Conservation (phyloP, 2,329 filamentous ascomycete species). For the Keithomyces neogunnii region DNA sequence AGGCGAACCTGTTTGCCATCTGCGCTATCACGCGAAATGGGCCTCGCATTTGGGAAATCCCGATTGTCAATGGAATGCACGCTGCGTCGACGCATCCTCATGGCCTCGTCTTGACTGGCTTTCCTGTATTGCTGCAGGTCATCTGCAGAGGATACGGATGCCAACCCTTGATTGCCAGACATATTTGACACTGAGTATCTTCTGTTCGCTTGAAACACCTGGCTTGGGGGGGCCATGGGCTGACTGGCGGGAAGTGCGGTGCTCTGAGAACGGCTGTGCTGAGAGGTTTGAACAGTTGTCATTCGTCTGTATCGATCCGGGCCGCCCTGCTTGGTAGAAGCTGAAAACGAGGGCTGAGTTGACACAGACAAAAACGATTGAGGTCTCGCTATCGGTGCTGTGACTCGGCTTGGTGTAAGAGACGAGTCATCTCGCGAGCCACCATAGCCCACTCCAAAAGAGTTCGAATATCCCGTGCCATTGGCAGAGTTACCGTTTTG, state of each 20-base stretch:
- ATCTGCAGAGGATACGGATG: slow-evolving; percentile 49
- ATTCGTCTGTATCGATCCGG: slow-evolving; percentile 73
- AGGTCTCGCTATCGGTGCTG: slow-evolving; percentile 29
- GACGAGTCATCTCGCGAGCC: slow-evolving; percentile 46
- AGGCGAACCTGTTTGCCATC: slow-evolving; percentile 28
- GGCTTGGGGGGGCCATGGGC: slow-evolving; percentile 18
- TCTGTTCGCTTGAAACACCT: slow-evolving; percentile 11
- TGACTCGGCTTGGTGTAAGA: slow-evolving; percentile 33
- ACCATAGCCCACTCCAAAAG: slow-evolving; percentile 25
- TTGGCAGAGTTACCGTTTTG: slow-evolving; percentile 30
- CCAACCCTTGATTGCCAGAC: slow-evolving; percentile 34
- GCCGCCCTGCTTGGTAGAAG: slow-evolving; percentile 37
- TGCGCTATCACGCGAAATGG: slow-evolving; percentile 13
- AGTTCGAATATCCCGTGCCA: slow-evolving; percentile 29
- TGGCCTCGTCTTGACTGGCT: slow-evolving; percentile 55
- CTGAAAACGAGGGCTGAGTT: slow-evolving; percentile 39
- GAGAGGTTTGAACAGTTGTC: slow-evolving; percentile 31
- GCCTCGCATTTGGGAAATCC: slow-evolving; percentile 13
- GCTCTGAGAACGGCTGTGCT: slow-evolving; percentile 30
- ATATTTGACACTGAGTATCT: slow-evolving; percentile 31
- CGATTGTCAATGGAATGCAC: slow-evolving; percentile 54
- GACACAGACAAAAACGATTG: slow-evolving; percentile 33
- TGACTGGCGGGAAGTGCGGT: slow-evolving; percentile 22
- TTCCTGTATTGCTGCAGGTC: slow-evolving; percentile 58
- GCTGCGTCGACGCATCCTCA: slow-evolving; percentile 74